Conservation (phyloP, 352 stramenopile genomes). For the Phytophthora ohioensis region DNA sequence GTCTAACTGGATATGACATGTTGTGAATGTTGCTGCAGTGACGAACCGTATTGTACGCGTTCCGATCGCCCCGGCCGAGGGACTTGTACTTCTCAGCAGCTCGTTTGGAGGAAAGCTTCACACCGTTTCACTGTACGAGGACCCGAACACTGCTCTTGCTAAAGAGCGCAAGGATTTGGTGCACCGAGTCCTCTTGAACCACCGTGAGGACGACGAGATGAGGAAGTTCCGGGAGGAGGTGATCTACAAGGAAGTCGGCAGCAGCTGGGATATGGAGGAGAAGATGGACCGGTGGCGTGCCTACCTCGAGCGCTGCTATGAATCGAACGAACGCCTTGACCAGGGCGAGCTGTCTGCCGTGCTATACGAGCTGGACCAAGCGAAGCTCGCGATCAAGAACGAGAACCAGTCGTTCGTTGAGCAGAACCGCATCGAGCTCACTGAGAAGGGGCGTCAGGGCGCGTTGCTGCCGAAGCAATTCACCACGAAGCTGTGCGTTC, state of each 20-base stretch:
- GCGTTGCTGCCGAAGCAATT: slow-evolving; percentile 78
- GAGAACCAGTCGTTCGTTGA: slow-evolving; percentile 61
- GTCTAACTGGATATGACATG: slow-evolving; percentile 25
- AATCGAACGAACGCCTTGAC: slow-evolving; percentile 54
- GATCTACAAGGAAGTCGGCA: slow-evolving; percentile 75
- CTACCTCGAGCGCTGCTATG: slow-evolving; percentile 69
- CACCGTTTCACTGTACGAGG: slow-evolving; percentile 76
- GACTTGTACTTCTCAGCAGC: slow-evolving; percentile 86
- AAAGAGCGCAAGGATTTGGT: slow-evolving; percentile 60
- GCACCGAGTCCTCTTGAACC: slow-evolving; percentile 68
- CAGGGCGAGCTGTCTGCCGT: slow-evolving; percentile 49
- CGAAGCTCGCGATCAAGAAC: slow-evolving; percentile 45
- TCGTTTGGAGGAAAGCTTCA: slow-evolving; percentile 85
- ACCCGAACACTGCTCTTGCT: slow-evolving; percentile 71
- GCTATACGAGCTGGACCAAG: slow-evolving; percentile 48
- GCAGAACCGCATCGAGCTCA: slow-evolving; percentile 55
- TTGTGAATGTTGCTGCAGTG: slow-evolving; percentile 37
- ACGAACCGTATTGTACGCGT: slow-evolving; percentile 87
- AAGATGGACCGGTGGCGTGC: slow-evolving; percentile 63
- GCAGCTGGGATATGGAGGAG: slow-evolving; percentile 59
- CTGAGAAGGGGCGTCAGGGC: slow-evolving; percentile 51
- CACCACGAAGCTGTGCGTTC: slow-evolving; percentile 81
- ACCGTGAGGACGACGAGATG: slow-evolving; percentile 62
- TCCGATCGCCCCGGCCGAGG: slow-evolving; percentile 89
- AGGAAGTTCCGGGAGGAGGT: slow-evolving; percentile 71